Base-by-base conservation (phyloP, 2,329 filamentous ascomycete species). In the Acrocalymma vagum region DNA sequence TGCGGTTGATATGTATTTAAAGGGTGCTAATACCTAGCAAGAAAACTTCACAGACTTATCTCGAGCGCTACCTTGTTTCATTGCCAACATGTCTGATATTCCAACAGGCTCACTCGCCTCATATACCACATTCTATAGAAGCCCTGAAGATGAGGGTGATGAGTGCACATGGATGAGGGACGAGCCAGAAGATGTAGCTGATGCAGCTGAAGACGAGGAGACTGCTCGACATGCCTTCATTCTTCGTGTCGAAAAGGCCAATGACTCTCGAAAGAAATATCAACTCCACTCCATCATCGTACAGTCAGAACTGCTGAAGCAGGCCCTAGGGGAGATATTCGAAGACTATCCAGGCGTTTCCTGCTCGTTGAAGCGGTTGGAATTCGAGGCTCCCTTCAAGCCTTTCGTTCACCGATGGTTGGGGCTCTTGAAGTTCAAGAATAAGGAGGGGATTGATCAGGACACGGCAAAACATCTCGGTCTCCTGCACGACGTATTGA, bases 361-460 rank as follows among this genome's bases (percentile, higher is more conserved):
- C 3, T 78, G 80, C 22, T 75, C 74, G 9, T 70, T 88, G 17
- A 75, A 82, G n/a, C 76, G 81, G 2, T 71, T 88, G 2, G 79
- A 80, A 39, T 86, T 88, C 45, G 62, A 69, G 6, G 78, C 77
- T 0, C 82, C 82, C 0, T 88, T 87, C 46, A 71, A 80, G 51
- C 80, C 81, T 0, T 81, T 88, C 38, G 79, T 87, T 22, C 84
- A 88, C 63, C 78, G 84, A 14, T 88, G 84, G 83, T 67, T 53
- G 2, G 55, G 65, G 26, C 51, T 74, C 23, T 37, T 53, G 6
- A 35, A 43, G 14, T 55, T 30, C 35, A 38, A 29, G 29, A 29
- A 43, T 37, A 53, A 45, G 31, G 32, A 48, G 22, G 52, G 55
- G 34, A 13, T 58, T 26, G 34, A 60, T 32, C 22, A 49, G 14